Base-by-base conservation (phyloP, 2,329 filamentous ascomycete genomes). In the Penicillium olsonii region DNA sequence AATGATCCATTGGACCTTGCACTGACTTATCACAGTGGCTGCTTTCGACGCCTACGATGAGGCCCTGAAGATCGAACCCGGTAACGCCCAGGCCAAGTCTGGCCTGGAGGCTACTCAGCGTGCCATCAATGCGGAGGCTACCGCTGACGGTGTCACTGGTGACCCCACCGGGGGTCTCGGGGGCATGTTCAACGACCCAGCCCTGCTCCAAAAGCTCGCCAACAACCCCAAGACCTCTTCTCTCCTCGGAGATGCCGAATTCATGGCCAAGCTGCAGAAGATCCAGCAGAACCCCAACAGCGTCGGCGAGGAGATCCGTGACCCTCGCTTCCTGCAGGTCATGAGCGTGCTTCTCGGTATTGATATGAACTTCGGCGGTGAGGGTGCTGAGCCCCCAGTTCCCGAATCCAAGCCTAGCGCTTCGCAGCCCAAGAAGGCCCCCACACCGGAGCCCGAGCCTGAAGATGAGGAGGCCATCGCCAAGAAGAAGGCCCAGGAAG, bases 321-420 rank as follows among this genome's bases (percentile, higher is more conserved):
- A 99, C 68, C 92, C 92, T 5, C 81, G 94, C 54, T 91, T 99
- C 82, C 79, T 99, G 61, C 88, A 95, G 70, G 92, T 97, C 17
- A 87, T 99, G 74, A 90, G 92, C 61, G 94, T 96, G 19, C 72
- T 96, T 59, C 84, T 99, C 78, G 94, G 94, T 37, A 87, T 99
- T 41, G 92, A 97, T 68, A 92, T 99, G 87, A 84, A 83, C 53
- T 86, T 91, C 57, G 80, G 78, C 37, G 76, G 72, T 49, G 76
- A 74, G 38, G 78, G 69, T 41, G 72, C 29, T 64, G 65, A 66
- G 55, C 70, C 35, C 84, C 78, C 84, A 44, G 95, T 95, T 89
- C 79, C 84, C 22, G 89, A 95, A 69, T 80, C 79, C n/a, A 74
- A 75, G 48, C 76, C 78, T 40, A 71, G 78, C 45, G 58, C 70